Base-by-base conservation (phyloP, 306 rosid genomes). In the Malus asiatica region DNA sequence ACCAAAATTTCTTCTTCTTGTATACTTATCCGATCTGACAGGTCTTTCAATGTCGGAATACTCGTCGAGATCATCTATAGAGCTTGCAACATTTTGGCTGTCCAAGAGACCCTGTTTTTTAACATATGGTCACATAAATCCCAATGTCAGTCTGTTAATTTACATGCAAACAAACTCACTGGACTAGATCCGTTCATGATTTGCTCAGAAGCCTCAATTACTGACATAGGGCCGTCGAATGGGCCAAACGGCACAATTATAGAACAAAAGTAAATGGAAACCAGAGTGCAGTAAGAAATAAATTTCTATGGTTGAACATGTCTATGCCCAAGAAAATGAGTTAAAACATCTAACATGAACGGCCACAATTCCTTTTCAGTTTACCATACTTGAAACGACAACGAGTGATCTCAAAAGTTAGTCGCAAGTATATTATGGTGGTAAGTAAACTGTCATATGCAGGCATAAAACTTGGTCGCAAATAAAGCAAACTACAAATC, bases 51-150 rank as follows among this genome's bases (percentile, higher is more conserved):
- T 80, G 52, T 88, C 88, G 3, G 81, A 78, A 74, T 84, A 81
- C 73, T 90, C 92, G 72, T 89, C 91, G 23, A 75, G 57, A 74
- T 84, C 90, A 60, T 90, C 97, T 38, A 86, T 29, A 11, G 91
- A 72, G 53, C 74, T 81, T 45, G 90, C 91, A 60, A 81, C 88
- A 18, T 58, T 87, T 78, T 85, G 96, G 78, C 82, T 82, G 71
- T 93, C 98, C 87, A 94, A 88, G 46, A 94, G 81, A 52, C 98
- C 98, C 98, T 92, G 78, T 48, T 75, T 60, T 75, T 60, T 15
- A 4, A 71, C 29, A 71, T 11, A 73, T 14, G 3, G 29, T 42
- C 18, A 16, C 44, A 44, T 18, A 11, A 33, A 33, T 66, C 18
- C 46, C 15, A 71, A 19, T 22, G 58, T 44, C 40, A 70, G 27